A percentile compares a stretch with the other conserved stretches of the same genome.
phyloP scores from a whole-genome alignment of 305 asterid genomes.

The Petunia hybrid region DNA sequence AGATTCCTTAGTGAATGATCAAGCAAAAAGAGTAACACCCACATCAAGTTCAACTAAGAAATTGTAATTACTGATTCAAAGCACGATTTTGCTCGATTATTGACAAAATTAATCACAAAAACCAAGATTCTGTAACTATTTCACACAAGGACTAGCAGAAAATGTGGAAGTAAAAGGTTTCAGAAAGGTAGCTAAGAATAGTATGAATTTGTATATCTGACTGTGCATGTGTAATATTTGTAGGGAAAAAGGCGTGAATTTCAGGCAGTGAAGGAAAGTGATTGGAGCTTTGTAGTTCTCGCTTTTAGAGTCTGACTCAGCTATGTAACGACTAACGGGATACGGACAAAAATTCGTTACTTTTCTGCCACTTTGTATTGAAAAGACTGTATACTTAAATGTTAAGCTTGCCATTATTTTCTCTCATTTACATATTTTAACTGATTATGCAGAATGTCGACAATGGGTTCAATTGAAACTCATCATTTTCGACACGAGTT shows the following conservation, averaged over 20 bases:
- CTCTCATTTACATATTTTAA: too few relatives aligned
- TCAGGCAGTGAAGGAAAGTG: slow-evolving; percentile 6
- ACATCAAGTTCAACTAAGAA: slow-evolving; percentile 18
- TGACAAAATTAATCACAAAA: not conserved
- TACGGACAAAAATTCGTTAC: too few relatives aligned
- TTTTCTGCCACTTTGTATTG: too few relatives aligned
- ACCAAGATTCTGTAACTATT: not conserved
- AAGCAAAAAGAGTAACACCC: not conserved
- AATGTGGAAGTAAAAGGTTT: not conserved
- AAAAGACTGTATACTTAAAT: too few relatives aligned
- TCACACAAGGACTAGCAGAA: not conserved
- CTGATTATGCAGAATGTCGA: too few relatives aligned
- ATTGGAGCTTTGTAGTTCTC: slow-evolving; percentile 24
- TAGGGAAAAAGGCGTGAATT: not conserved
- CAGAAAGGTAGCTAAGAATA: not conserved
- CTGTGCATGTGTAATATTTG: not conserved
- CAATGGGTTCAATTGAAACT: too few relatives aligned
- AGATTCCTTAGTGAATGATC: not conserved
- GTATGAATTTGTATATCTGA: not conserved
- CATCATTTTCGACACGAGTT: too few relatives aligned
- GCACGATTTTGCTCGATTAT: not conserved
- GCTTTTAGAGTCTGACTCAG: slow-evolving; percentile 5
- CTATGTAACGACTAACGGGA: too few relatives aligned
- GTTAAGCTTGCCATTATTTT: too few relatives aligned
- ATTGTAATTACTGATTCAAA: not conserved